Conservation (phyloP, 2,329 filamentous ascomycete species). For the Achaetomium macrosporum region DNA sequence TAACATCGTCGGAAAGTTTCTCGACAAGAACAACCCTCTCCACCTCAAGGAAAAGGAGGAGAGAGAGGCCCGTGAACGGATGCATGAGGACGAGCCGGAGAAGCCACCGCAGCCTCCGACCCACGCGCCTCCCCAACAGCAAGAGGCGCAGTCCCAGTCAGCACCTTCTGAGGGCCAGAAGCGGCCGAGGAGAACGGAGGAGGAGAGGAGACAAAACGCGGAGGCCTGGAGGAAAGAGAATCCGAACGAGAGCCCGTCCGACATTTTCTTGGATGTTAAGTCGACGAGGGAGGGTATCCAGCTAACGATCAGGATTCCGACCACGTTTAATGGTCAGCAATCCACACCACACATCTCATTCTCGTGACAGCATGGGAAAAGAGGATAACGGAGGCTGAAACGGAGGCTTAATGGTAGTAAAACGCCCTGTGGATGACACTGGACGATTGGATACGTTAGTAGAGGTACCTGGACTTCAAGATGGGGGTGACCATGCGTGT, state of each 20-base stretch:
- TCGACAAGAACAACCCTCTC: constrained; percentile 42
- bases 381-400: neutral
- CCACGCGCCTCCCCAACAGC: neutral
- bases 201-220: constrained; percentile 29
- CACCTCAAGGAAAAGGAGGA: constrained; percentile 32
- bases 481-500: too few species aligned
- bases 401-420: too few species aligned
- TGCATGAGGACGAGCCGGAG: constrained; percentile 27
- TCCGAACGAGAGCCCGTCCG: constrained; percentile 40
- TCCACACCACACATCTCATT: constrained; percentile 30
- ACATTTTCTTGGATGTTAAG: constrained; percentile 52
- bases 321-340: constrained; percentile 41
- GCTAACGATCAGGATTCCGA: constrained; percentile 52
- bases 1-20: constrained; percentile 43
- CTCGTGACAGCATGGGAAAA: constrained; percentile 17
- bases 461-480: too few species aligned
- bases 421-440: too few species aligned
- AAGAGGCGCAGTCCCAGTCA: constrained; percentile 11
- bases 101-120: neutral
- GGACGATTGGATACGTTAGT: too few species aligned
- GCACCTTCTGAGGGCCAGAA: constrained; percentile 5
- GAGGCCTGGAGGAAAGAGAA: constrained; percentile 34
- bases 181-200: constrained; percentile 25
- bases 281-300: constrained; percentile 54
- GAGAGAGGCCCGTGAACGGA: constrained; percentile 24